phyloP scores from a whole-genome alignment of 345 rosid species.

The Theobroma cacao region DNA sequence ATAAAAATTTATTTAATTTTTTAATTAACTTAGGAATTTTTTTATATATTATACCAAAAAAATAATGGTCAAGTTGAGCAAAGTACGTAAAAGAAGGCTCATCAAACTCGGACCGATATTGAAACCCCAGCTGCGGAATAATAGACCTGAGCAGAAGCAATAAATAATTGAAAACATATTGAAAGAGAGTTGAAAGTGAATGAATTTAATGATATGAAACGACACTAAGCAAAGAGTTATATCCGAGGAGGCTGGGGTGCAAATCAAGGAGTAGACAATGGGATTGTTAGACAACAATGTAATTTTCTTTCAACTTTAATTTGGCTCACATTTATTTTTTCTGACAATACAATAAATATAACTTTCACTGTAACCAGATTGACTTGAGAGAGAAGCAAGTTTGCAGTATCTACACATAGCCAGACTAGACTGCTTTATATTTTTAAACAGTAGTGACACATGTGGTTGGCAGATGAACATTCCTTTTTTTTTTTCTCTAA shows the following conservation, averaged over 20 bases:
- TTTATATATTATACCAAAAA: too few species aligned
- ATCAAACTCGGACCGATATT: too few species aligned
- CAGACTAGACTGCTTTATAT: background rate
- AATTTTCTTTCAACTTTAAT: too few species aligned
- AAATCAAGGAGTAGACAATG: background rate
- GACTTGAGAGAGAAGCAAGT: background rate
- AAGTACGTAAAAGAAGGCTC: background rate
- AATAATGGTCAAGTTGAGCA: background rate
- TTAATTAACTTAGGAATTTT: too few species aligned
- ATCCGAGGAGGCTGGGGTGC: too few species aligned
- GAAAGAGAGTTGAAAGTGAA: background rate
- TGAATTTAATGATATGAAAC: background rate
- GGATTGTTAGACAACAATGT: too few species aligned
- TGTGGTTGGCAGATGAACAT: background rate
- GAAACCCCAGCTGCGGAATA: background rate
- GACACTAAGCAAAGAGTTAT: too few species aligned
- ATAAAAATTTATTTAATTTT: too few species aligned
- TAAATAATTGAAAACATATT: background rate
- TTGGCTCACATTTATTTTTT: too few species aligned
- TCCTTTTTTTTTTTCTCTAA: background rate
- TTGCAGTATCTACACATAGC: background rate
- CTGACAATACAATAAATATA: too few species aligned
- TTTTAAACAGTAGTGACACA: too few species aligned
- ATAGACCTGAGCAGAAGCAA: background rate
- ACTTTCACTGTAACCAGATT: too few species aligned